Evolutionary conservation across 2,329 filamentous ascomycete species (phyloP).

Genomic region (Colletotrichum noveboracense): DNA sequence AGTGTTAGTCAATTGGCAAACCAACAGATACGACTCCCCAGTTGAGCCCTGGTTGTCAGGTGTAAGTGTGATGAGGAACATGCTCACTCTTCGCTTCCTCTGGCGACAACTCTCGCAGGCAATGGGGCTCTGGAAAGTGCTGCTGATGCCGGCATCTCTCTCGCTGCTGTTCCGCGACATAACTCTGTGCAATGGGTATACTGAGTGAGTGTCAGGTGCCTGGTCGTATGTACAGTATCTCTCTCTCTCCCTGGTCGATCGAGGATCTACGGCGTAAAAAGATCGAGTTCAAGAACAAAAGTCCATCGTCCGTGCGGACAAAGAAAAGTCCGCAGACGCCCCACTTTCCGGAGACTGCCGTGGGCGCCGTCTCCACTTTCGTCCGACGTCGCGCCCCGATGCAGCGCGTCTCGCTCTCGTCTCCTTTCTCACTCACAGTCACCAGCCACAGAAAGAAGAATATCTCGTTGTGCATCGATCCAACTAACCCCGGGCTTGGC

Average conservation of each 20-base stretch:
- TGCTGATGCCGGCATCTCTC: background rate
- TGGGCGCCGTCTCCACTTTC: background rate
- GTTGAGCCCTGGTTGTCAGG: background rate
- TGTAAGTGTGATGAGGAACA: background rate
- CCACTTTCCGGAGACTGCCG: slow-evolving; percentile 2
- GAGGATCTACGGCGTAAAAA: slow-evolving; percentile 4
- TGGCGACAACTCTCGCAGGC: slow-evolving; percentile 37
- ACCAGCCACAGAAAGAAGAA: background rate
- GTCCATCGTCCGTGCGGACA: background rate
- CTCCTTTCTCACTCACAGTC: background rate
- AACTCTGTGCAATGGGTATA: background rate
- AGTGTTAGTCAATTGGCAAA: background rate
- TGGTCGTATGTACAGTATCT: background rate
- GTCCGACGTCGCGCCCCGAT: background rate
- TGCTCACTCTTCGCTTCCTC: slow-evolving; percentile 34
- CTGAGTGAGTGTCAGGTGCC: background rate
- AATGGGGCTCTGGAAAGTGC: slow-evolving; percentile 30
- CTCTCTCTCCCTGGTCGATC: background rate
- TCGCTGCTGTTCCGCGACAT: slow-evolving; percentile 2
- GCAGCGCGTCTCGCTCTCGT: background rate
- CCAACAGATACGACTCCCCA: background rate
- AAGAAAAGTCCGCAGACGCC: background rate
- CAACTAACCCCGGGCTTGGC: background rate
- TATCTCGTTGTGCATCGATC: background rate
- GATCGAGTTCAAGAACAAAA: slow-evolving; percentile 5